Percentiles rank a stretch among this genome's conserved stretches.
These are phyloP conservation scores for Elsinoe necatrix DNA, from an alignment of 2,329 filamentous ascomycete species.

Conservation along the genomic window DNA sequence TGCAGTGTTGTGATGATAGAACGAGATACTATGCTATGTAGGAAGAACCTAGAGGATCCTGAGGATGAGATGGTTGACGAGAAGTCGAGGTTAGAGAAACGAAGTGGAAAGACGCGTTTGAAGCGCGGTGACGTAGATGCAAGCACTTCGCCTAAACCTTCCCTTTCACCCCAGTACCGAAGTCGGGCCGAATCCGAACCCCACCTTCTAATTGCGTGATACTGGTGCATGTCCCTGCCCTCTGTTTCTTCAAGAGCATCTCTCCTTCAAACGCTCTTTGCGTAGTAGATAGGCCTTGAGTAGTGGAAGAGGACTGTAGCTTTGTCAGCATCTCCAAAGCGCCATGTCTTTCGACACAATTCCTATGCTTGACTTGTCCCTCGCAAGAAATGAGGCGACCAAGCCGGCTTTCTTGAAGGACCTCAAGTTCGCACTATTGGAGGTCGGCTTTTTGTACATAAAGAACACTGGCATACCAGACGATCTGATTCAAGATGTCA, in stretches of 20 bases:
- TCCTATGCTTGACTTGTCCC: constrained; percentile 67
- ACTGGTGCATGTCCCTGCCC: not conserved
- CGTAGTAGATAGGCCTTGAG: too few relatives aligned
- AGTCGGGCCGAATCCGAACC: not conserved
- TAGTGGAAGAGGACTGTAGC: too few relatives aligned
- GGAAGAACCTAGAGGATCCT: too few relatives aligned
- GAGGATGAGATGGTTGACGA: not conserved
- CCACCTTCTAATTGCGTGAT: constrained; percentile 5
- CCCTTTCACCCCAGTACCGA: not conserved
- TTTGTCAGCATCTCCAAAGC: not conserved
- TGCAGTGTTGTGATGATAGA: too few relatives aligned
- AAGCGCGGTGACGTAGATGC: not conserved
- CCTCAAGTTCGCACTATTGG: constrained; percentile 66
- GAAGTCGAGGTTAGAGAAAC: not conserved
- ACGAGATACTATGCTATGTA: too few relatives aligned
- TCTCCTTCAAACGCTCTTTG: too few relatives aligned
- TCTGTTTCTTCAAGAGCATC: not conserved
- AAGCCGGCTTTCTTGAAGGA: constrained; percentile 65
- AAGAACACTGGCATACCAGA: constrained; percentile 68
- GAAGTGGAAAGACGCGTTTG: not conserved
- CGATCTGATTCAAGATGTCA: constrained; percentile 56
- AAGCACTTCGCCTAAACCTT: constrained; percentile 5
- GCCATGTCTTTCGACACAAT: constrained; percentile 55
- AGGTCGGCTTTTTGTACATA: constrained; percentile 83
- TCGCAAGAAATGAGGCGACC: constrained; percentile 53